Percentiles rank a stretch among this genome's conserved stretches.
phyloP scores from a whole-genome alignment of 2,329 filamentous ascomycete genomes.

The Ustilaginoidea virens region DNA sequence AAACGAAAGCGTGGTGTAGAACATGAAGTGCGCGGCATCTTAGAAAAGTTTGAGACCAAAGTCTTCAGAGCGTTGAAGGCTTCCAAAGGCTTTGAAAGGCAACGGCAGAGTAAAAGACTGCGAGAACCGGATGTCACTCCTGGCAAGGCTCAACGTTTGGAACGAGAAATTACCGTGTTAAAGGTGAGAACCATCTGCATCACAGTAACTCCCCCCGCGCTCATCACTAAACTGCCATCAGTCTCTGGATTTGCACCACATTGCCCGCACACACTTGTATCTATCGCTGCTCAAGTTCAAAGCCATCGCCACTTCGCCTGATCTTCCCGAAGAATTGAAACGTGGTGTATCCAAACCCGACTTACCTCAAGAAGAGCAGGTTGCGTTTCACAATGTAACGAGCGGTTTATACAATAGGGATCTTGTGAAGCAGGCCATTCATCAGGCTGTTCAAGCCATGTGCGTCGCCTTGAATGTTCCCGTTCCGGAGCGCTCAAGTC shows the following conservation, averaged over 20 bases:
- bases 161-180: conserved; percentile 41
- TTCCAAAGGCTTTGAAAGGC: conserved; percentile 63
- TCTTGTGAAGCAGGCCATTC: conserved; percentile 32
- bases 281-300: conserved; percentile 39
- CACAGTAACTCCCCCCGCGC: no score
- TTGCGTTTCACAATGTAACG: conserved; percentile 42
- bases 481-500: conserved; percentile 25
- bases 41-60: conserved; percentile 41
- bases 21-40: conserved; percentile 29
- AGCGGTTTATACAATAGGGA: conserved; percentile 38
- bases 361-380: conserved; percentile 34
- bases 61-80: conserved; percentile 54
- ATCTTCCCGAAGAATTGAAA: conserved; percentile 32
- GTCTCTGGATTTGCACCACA: conserved; percentile 42
- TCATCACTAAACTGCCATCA: no score
- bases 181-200: conserved; percentile 27
- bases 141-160: conserved; percentile 42
- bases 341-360: conserved; percentile 32
- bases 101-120: conserved; percentile 51
- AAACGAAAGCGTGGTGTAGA: conserved; percentile 40
- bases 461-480: conserved; percentile 33
- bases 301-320: conserved; percentile 31
- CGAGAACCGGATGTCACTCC: conserved; percentile 27
- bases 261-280: conserved; percentile 39
- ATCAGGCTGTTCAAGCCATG: conserved; percentile 31